phyloP scores from a whole-genome alignment of 306 rosid species.

The Acacia acuminata region DNA sequence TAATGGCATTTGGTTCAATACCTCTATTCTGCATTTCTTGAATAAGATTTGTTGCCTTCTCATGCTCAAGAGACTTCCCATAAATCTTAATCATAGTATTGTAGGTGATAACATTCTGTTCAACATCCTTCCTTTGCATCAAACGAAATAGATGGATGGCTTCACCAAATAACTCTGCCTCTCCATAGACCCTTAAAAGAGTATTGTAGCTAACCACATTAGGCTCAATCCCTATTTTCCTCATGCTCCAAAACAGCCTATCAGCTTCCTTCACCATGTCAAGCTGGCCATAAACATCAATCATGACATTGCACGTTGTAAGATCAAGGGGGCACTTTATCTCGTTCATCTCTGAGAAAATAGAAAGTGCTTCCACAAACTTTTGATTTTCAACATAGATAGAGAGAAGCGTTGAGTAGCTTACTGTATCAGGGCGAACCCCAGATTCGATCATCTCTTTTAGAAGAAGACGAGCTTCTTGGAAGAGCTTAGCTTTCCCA shows the following conservation, averaged over 20 bases:
- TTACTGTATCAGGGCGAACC: constrained; percentile 68
- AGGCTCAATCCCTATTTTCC: constrained; percentile 83
- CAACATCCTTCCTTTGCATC: constrained; percentile 82
- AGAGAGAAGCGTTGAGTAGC: constrained; percentile 72
- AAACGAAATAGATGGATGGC: constrained; percentile 85
- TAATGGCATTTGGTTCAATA: constrained; percentile 83
- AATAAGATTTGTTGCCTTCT: constrained; percentile 83
- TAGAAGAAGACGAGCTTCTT: constrained; percentile 73
- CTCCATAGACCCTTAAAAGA: constrained; percentile 89
- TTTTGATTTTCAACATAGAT: constrained; percentile 74
- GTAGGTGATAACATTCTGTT: constrained; percentile 82
- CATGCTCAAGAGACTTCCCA: constrained; percentile 85
- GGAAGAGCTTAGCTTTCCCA: constrained; percentile 86
- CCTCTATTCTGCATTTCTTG: constrained; percentile 89
- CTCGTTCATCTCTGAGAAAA: constrained; percentile 80
- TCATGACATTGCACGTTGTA: constrained; percentile 85
- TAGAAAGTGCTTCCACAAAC: constrained; percentile 82
- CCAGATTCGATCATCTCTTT: constrained; percentile 73
- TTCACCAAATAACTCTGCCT: constrained; percentile 88
- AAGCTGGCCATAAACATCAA: constrained; percentile 95
- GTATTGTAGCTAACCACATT: constrained; percentile 89
- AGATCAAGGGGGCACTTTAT: constrained; percentile 64
- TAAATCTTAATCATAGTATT: constrained; percentile 91
- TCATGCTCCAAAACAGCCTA: constrained; percentile 91
- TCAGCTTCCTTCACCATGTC: constrained; percentile 95